Base-by-base conservation (phyloP, 176 grass and related monocot genomes). In the Lolium perenne region DNA sequence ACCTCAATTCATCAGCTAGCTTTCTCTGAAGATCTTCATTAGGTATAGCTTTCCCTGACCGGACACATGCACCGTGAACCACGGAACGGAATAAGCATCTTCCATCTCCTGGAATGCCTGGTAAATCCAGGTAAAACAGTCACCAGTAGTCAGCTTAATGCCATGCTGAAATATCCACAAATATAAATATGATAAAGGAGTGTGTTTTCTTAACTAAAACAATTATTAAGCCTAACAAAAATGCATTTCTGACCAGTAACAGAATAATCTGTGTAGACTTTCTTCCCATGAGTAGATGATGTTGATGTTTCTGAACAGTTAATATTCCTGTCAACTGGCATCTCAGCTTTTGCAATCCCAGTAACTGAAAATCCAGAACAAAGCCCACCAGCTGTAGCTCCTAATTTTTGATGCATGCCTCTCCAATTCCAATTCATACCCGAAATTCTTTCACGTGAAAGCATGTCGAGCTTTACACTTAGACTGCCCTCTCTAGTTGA, bases 1-100 rank as follows among this genome's bases (percentile, higher is more conserved):
- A 85, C 82, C 97, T 96, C 70, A 99, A 86, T 62, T 94, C 94
- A 91, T 99, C 97, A 51, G 94, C 94, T 25, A 99, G 83, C 65
- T 93, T 90, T 83, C 86, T 88, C 88, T 96, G 90, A 91, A 96
- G 86, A 66, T 88, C 72, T 64, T 96, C 88, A 74, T 83, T 82
- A 69, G 94, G 97, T 76, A 86, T 58, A 13, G 88, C 53, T 79
- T 75, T 83, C 62, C 94, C 92, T 10, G 85, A 85, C 8, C 92
- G 70, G 62, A 90, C n/a, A 46, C 90, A 90, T 7, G 94, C 92
- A 49, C 94, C 97, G 83, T 96, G 94, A 78, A 88, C 88, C 59
- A 99, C 86, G 7, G 97, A 96, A 61, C 94, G 72, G 72, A 75
- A 75, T 75, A 75, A 75, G 7, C 72, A 75, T 17, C 72, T 75